Base-by-base conservation (phyloP, 2,329 filamentous ascomycete genomes). In the Colletotrichum sidae region DNA sequence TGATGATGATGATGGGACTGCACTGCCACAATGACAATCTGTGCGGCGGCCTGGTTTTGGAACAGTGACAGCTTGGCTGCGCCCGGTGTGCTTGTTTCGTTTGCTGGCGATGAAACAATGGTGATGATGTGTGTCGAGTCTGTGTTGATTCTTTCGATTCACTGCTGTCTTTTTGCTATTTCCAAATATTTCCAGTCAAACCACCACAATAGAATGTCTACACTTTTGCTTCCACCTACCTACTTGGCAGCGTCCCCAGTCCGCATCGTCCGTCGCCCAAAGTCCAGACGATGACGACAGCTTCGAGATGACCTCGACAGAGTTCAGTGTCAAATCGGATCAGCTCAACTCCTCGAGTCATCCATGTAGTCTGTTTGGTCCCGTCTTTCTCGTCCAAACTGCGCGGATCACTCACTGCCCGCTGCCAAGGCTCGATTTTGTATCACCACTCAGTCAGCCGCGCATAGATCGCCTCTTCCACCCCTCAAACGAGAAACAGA, bases 391-490 rank as follows among this genome's bases (percentile, higher is more conserved):
- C 52, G 37, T 56, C 62, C 52, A 62, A 62, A 56, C 62, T 6
- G 35, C 10, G 53, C 62, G 52, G 58, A 52, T 57, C 53, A 56
- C 62, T 65, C 35, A 49, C n/a, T 57, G 47, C 33, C 46, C 58
- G 52, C 41, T 52, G 47, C 62, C 58, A 56, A 57, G 58, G n/a
- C 55, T 39, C 17, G 37, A 12, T 15, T 50, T 44, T 49, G 41
- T 56, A 62, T 62, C 42, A 39, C 47, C 42, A 45, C 62, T 47
- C 15, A 57, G 52, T 62, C 52, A 65, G 62, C 58, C 47, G 37
- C 42, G 52, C 46, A 65, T 53, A 50, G 58, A 65, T 65, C 41
- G 58, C 46, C 62, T 41, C 37, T 13, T 13, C 41, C 37, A 35
- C 47, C 49, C 49, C 52, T 65, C 17, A 10, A 45, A 65, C 47